These are phyloP conservation scores for Nicotiana otophora DNA, from an alignment of 257 asterid genomes.

Conservation along the genomic window DNA sequence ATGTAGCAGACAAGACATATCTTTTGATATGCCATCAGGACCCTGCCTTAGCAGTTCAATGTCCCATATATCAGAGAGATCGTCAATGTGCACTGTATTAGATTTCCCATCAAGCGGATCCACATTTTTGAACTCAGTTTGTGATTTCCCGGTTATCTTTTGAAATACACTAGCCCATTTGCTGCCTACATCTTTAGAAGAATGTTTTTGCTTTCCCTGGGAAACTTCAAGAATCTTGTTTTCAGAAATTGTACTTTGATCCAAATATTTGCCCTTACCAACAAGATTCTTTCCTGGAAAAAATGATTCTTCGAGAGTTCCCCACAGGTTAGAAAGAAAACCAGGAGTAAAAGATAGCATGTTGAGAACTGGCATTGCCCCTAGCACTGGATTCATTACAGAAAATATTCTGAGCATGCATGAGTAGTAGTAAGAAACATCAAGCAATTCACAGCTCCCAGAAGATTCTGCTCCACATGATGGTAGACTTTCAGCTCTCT, in stretches of 20 bases:
- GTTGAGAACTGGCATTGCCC: slow-evolving; percentile 85
- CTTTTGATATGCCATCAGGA: slow-evolving; percentile 71
- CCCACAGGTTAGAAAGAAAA: slow-evolving; percentile 73
- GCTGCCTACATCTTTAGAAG: slow-evolving; percentile 55
- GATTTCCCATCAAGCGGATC: slow-evolving; percentile 27
- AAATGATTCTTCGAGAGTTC: slow-evolving; percentile 51
- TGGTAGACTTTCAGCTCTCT: slow-evolving; percentile 28
- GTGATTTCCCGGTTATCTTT: slow-evolving; percentile 61
- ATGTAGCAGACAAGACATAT: slow-evolving; percentile 61
- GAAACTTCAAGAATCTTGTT: slow-evolving; percentile 36
- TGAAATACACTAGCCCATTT: slow-evolving; percentile 74
- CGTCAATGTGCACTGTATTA: slow-evolving; percentile 31
- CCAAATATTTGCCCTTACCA: slow-evolving; percentile 15
- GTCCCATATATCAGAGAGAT: slow-evolving; percentile 67
- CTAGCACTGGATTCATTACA: slow-evolving; percentile 55
- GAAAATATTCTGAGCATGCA: slow-evolving; percentile 74
- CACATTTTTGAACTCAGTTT: slow-evolving; percentile 30
- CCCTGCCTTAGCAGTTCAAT: slow-evolving; percentile 67
- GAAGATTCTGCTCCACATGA: slow-evolving; percentile 22
- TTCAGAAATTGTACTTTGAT: slow-evolving; percentile 29
- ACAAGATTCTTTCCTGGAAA: slow-evolving; percentile 37
- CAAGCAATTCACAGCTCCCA: slow-evolving; percentile 44
- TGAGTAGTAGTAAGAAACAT: slow-evolving; percentile 68
- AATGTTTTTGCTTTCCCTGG: slow-evolving; percentile 46
- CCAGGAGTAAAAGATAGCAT: slow-evolving; percentile 94